phyloP scores from a whole-genome alignment of 495 filamentous ascomycete species.

The Pyronema domesticum region DNA sequence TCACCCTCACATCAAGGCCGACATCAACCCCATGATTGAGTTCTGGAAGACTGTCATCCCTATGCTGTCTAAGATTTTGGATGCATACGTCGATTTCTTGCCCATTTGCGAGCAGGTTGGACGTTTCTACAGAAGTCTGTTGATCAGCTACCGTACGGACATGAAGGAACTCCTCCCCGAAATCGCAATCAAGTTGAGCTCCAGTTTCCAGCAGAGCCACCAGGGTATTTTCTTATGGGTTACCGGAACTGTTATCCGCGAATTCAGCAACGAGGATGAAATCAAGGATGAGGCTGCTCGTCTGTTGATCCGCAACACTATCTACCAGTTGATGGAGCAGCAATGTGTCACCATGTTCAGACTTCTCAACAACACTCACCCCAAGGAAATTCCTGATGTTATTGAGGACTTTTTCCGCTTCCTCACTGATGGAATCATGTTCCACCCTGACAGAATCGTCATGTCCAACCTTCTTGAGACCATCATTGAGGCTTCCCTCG shows the following conservation, averaged over 20 bases:
- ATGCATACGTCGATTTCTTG: slow-evolving; percentile 63
- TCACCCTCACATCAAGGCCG: slow-evolving; percentile 52
- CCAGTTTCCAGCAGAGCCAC: slow-evolving; percentile 64
- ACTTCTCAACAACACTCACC: slow-evolving; percentile 68
- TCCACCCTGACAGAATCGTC: slow-evolving; percentile 70
- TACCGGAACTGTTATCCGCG: slow-evolving; percentile 80
- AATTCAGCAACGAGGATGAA: slow-evolving; percentile 69
- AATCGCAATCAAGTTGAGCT: slow-evolving; percentile 71
- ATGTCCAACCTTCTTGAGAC: slow-evolving; percentile 55
- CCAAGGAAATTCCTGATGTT: slow-evolving; percentile 79
- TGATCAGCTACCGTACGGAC: slow-evolving; percentile 81
- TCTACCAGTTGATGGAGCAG: slow-evolving; percentile 87
- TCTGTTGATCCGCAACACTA: slow-evolving; percentile 33
- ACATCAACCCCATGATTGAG: slow-evolving; percentile 79
- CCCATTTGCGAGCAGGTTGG: slow-evolving; percentile 89
- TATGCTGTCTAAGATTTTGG: slow-evolving; percentile 61
- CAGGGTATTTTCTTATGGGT: slow-evolving; percentile 98
- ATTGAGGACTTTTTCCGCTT: slow-evolving; percentile 98
- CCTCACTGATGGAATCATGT: slow-evolving; percentile 73
- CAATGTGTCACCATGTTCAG: slow-evolving; percentile 76
- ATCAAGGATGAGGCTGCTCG: slow-evolving; percentile 67
- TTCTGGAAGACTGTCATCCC: slow-evolving; percentile 91
- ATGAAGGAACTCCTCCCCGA: slow-evolving; percentile 69
- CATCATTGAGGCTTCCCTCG: slow-evolving; percentile 72
- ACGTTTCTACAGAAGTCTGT: slow-evolving; percentile 87